Percentiles rank a stretch among this genome's conserved stretches.
Evolutionary conservation across 768 basidiomycete species (phyloP).

Genomic region (Pisolithus orientalis): DNA sequence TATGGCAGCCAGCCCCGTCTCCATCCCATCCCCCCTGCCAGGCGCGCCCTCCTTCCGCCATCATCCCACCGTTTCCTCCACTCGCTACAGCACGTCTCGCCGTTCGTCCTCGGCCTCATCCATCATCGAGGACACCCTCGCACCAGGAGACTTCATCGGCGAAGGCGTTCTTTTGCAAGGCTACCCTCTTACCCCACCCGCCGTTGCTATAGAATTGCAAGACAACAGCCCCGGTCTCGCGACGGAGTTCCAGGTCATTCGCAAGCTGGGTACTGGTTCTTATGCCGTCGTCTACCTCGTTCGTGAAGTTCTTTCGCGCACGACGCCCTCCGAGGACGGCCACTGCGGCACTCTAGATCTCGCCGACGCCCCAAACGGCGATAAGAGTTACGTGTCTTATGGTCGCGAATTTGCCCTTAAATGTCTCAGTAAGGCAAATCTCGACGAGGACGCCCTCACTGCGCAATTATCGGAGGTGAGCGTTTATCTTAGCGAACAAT

Average conservation of each 20-base stretch:
- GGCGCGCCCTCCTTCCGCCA: constrained; percentile 29
- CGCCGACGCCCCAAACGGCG: constrained; percentile 31
- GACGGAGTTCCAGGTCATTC: constrained; percentile 75
- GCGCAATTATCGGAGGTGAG: constrained; percentile 88
- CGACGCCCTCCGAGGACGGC: constrained; percentile 43
- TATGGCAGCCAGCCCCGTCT: constrained; percentile 24
- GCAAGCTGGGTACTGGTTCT: constrained; percentile 80
- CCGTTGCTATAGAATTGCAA: constrained; percentile 26
- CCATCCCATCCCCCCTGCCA: constrained; percentile 28
- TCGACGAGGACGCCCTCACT: constrained; percentile 78
- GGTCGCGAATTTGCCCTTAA: constrained; percentile 92
- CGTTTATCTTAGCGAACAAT: constrained; percentile 4
- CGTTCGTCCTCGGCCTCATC: constrained; percentile 28
- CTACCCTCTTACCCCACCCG: constrained; percentile 56
- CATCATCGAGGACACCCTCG: constrained; percentile 47
- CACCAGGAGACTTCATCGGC: constrained; percentile 68
- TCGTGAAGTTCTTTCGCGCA: constrained; percentile 50
- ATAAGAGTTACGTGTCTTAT: constrained; percentile 40
- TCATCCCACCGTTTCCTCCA: constrained; percentile 29
- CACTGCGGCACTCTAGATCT: constrained; percentile 51
- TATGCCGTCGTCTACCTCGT: constrained; percentile 96
- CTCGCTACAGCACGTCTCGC: constrained; percentile 15
- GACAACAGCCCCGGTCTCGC: constrained; percentile 43
- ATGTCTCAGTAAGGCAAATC: constrained; percentile 90
- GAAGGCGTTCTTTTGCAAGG: constrained; percentile 62